phyloP scores from a whole-genome alignment of 306 rosid genomes.

The Citrullus mucosospermus region DNA sequence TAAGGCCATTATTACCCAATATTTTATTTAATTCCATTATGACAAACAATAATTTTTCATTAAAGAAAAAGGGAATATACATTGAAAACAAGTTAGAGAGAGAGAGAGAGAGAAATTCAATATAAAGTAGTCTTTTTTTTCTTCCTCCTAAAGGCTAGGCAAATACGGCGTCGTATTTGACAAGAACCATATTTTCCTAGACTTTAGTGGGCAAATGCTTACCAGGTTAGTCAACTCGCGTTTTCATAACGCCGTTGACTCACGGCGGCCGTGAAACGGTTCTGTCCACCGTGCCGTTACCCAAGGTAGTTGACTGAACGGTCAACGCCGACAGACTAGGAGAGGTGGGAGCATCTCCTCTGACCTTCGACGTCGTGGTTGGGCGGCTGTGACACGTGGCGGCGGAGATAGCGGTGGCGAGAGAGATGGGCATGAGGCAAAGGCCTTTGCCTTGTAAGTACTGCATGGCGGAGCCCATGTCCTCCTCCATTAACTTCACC shows the following conservation, averaged over 20 bases:
- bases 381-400: constrained; percentile 73
- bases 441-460: constrained; percentile 92
- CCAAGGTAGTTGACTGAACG: constrained; percentile 46
- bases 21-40: background rate
- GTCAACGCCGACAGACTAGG: constrained; percentile 73
- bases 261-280: constrained; percentile 62
- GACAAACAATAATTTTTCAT: background rate
- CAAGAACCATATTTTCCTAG: background rate
- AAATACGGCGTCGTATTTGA: background rate
- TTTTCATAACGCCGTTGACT: background rate
- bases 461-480: constrained; percentile 99
- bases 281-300: constrained; percentile 26
- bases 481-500: constrained; percentile 85
- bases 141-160: background rate
- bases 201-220: background rate
- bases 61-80: background rate
- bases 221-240: background rate
- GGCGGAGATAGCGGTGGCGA: constrained; percentile 79
- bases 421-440: constrained; percentile 95
- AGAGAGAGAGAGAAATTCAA: background rate
- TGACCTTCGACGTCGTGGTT: constrained; percentile 19
- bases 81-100: background rate
- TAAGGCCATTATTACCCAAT: background rate
- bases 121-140: background rate
- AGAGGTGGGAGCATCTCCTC: constrained; percentile 57